Base-by-base conservation (phyloP, 2,329 filamentous ascomycete species). In the Trichoderma asperellum region DNA sequence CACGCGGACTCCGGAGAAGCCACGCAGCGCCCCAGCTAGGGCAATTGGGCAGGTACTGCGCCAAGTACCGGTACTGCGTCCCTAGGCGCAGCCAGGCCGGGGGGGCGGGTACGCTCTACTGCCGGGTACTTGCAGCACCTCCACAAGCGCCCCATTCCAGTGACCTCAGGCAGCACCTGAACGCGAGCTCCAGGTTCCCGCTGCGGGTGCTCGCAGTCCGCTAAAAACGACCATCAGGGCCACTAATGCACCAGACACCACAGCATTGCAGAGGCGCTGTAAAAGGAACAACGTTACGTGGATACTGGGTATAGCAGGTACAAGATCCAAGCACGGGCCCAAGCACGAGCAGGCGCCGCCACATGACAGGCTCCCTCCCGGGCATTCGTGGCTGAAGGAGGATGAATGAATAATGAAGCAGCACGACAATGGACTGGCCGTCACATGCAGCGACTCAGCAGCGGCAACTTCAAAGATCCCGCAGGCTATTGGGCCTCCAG, bases 1-100 rank as follows among this genome's bases (percentile, higher is more conserved):
- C 63, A 66, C 63, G 63, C 63, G 63, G 63, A 66, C 63, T 66
- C 53, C 63, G 63, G 53, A 66, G 52, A 66, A 66, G 53, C 63
- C 52, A 49, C 63, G 63, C 63, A 49, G 29, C 18, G 55, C 27
- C 27, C 55, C 55, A 12, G 47, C 47, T 47, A 47, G 43, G 43
- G 43, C 43, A 47, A 7, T 10, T n/a, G 55, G 55, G 55, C 29
- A 57, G 27, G 55, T 34, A 57, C 55, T 5, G 14, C 29, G 7
- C 5, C 16, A 57, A 34, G 29, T 34, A 27, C 12, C n/a, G 47
- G 12, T 49, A 49, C 47, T 21, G 47, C 47, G n/a, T 5, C n/a
- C 4, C 4, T 12, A 10, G 3, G 47, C n/a, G 47, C 47, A 24
- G 18, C 3, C 47, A 12, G n/a, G 47, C 47, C 8, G 47, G 47